Percentiles rank a stretch among this genome's conserved stretches.
Conservation (phyloP, 179 eudicot species). For the Silene vulgaris region DNA sequence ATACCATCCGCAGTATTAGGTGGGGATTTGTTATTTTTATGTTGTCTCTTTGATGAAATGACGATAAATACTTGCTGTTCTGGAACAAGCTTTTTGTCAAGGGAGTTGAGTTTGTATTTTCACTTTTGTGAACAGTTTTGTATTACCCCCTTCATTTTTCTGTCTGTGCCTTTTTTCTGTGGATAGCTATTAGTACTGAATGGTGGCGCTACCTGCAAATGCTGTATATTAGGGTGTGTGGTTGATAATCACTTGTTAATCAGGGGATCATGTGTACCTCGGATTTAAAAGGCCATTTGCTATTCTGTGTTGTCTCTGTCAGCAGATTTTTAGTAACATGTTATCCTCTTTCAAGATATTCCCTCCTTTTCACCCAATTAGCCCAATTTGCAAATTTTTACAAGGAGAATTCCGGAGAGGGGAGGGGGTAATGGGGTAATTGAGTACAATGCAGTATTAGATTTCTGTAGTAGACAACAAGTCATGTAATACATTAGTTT, state of each 20-base stretch:
- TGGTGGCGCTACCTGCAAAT: neutral
- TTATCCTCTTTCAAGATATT: neutral
- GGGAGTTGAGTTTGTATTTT: neutral
- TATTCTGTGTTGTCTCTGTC: neutral
- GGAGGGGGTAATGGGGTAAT: too few species aligned
- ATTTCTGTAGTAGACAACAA: neutral
- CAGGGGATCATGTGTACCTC: neutral
- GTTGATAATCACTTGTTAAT: neutral
- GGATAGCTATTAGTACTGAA: neutral
- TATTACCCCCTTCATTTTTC: neutral
- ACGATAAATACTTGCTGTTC: neutral
- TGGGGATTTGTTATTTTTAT: slow-evolving; percentile 19
- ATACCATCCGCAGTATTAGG: slow-evolving; percentile 56
- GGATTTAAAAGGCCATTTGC: neutral
- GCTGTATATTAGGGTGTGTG: neutral
- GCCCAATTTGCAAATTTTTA: neutral
- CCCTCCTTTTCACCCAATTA: neutral
- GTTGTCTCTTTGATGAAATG: neutral
- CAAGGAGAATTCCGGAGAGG: neutral
- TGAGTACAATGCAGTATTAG: too few species aligned
- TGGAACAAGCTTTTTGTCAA: neutral
- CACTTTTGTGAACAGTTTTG: neutral
- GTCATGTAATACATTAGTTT: neutral
- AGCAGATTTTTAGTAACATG: neutral
- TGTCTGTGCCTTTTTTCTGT: neutral